phyloP scores from a whole-genome alignment of 2,329 filamentous ascomycete genomes.

The Colletotrichum horii region DNA sequence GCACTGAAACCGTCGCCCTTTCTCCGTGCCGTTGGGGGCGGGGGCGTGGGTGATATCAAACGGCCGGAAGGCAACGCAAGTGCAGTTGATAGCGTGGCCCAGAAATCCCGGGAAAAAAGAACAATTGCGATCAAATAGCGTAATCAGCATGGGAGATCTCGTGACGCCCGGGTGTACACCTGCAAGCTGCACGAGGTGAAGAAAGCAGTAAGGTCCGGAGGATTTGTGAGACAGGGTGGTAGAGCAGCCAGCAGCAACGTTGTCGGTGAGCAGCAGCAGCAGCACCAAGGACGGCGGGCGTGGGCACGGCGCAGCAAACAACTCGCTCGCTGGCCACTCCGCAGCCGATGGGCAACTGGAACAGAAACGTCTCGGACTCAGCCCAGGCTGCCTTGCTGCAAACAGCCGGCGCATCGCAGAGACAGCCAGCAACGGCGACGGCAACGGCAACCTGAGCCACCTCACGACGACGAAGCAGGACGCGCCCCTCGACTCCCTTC shows the following conservation, averaged over 20 bases:
- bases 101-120: background rate
- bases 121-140: background rate
- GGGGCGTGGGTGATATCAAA: background rate
- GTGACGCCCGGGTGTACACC: background rate
- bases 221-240: constrained; percentile 8
- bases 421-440: background rate
- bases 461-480: background rate
- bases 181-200: constrained; percentile 18
- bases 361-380: background rate
- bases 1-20: background rate
- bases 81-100: background rate
- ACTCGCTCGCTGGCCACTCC: background rate
- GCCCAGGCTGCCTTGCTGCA: background rate
- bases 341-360: background rate
- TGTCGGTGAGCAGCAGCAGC: background rate
- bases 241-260: background rate
- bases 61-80: background rate
- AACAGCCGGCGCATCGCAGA: background rate
- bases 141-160: background rate
- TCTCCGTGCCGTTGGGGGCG: background rate
- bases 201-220: constrained; percentile 19
- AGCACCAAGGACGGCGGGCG: background rate
- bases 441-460: background rate
- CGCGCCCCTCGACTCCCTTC: background rate
- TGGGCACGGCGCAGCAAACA: constrained; percentile 11